A percentile compares a stretch with the other conserved stretches of the same genome.
Evolutionary conservation across 305 asterid species (phyloP).

Genomic region (Solanum chacoense): DNA sequence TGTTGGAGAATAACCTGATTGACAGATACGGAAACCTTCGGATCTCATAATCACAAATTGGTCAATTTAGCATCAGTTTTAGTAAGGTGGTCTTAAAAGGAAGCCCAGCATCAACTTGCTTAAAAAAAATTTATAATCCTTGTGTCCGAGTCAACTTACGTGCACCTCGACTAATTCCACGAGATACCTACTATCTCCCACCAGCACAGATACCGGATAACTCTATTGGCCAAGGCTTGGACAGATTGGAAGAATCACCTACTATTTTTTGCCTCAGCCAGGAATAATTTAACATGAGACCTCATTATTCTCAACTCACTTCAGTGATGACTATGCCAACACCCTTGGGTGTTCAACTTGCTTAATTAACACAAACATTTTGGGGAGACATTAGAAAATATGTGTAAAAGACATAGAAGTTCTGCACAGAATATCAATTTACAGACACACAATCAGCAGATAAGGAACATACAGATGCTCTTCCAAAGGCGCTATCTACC

Average conservation of each 20-base stretch:
- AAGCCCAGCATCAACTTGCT: background rate
- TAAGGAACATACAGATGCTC: constrained; percentile 69
- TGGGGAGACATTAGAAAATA: background rate
- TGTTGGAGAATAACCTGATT: background rate
- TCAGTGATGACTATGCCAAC: background rate
- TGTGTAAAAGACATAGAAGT: background rate
- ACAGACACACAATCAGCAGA: background rate
- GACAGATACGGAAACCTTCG: background rate
- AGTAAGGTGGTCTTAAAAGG: background rate
- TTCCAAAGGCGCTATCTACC: constrained; percentile 82
- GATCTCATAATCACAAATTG: background rate
- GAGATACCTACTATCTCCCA: background rate
- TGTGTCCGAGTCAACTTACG: background rate
- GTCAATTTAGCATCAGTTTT: background rate
- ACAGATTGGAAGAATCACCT: background rate
- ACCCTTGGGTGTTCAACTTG: background rate
- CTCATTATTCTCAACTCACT: background rate
- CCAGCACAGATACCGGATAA: background rate
- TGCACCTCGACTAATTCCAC: background rate
- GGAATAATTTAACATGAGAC: background rate
- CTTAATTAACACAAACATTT: background rate
- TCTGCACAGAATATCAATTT: background rate
- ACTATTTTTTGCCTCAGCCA: background rate
- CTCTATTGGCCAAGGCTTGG: background rate
- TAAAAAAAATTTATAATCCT: background rate